phyloP scores from a whole-genome alignment of 1,284 basidiomycete genomes.

The Taiwanofungus camphoratus region DNA sequence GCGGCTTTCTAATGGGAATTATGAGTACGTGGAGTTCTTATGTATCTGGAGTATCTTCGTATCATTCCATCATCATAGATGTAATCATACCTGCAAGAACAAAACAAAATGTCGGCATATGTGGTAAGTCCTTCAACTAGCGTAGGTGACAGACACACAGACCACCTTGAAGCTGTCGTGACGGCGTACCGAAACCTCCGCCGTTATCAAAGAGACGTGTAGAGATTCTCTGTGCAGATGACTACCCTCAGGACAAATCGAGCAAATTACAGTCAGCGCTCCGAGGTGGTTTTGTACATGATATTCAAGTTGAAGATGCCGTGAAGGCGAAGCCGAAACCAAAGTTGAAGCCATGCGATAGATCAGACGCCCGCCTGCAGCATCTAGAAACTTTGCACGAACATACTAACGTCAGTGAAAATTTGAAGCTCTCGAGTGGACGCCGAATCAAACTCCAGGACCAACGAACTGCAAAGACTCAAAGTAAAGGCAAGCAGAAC shows the following conservation, averaged over 20 bases:
- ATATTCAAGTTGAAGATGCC: neutral
- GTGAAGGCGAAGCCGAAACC: slow-evolving; percentile 17
- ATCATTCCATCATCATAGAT: slow-evolving; percentile 39
- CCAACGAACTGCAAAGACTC: slow-evolving; percentile 6
- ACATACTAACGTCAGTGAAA: slow-evolving; percentile 35
- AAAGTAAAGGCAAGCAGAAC: slow-evolving; percentile 26
- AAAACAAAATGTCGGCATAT: slow-evolving; percentile 68
- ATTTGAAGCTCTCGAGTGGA: slow-evolving; percentile 35
- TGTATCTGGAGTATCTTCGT: neutral
- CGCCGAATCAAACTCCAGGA: slow-evolving; percentile 42
- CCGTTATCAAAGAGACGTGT: slow-evolving; percentile 29
- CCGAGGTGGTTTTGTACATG: neutral
- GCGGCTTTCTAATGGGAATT: slow-evolving; percentile 44
- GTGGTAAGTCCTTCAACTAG: slow-evolving; percentile 43
- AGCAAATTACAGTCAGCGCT: neutral
- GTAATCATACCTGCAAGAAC: slow-evolving; percentile 76
- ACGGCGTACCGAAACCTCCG: slow-evolving; percentile 55
- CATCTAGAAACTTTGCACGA: slow-evolving; percentile 43
- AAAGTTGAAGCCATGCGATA: slow-evolving; percentile 14
- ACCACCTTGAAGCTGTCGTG: slow-evolving; percentile 51
- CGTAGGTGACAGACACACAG: slow-evolving; percentile 2
- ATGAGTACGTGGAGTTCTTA: slow-evolving; percentile 32
- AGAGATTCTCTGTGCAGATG: slow-evolving; percentile 15
- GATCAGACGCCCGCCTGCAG: slow-evolving; percentile 30
- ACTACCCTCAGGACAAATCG: slow-evolving; percentile 2